Base-by-base conservation (phyloP, 805 yeast species). In the Suhomyces faveliae region DNA sequence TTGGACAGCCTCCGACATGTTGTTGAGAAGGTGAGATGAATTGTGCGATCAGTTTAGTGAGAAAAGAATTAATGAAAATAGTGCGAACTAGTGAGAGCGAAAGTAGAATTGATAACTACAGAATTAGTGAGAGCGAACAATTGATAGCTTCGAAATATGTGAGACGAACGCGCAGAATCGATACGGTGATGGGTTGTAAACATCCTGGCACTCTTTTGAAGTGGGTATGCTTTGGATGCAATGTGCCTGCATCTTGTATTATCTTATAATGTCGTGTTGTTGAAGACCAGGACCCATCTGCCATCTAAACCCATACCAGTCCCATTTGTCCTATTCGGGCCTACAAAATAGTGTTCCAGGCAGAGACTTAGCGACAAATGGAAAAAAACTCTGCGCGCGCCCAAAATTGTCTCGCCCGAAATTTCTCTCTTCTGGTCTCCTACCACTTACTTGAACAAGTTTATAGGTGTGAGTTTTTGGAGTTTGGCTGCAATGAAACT, bases 401-500 rank as follows among this genome's bases (percentile, higher is more conserved):
- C 10, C 10, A 17, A 2, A 33, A 33, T 27, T 27, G 21, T 17
- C 37, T 10, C 19, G 27, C 27, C 27, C 6, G 27, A 10, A 24
- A 6, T 24, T 24, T 24, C 15, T 33, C 37, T 33, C 21, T 33
- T 33, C 8, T 17, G 37, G 37, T 33, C 37, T 33, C 37, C 37
- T 33, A 33, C 37, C 21, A 33, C 37, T 33, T 33, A 12, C 20
- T 10, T 33, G 37, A 33, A 33, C 37, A 33, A 20, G 19, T 33
- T 33, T 17, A 33, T 33, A 17, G 37, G 19, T 8, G 37, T 33
- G 6, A n/a, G n/a, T n/a, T n/a, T n/a, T n/a, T n/a, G n/a, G n/a
- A n/a, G 21, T 21, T 37, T 37, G 23, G 40, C 46, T 29, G 17
- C 51, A 25, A 62, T 62, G 67, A 62, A 58, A 48, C 62, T 62